Base-by-base conservation (phyloP, 768 basidiomycete genomes). In the Macrocybe gigantea region DNA sequence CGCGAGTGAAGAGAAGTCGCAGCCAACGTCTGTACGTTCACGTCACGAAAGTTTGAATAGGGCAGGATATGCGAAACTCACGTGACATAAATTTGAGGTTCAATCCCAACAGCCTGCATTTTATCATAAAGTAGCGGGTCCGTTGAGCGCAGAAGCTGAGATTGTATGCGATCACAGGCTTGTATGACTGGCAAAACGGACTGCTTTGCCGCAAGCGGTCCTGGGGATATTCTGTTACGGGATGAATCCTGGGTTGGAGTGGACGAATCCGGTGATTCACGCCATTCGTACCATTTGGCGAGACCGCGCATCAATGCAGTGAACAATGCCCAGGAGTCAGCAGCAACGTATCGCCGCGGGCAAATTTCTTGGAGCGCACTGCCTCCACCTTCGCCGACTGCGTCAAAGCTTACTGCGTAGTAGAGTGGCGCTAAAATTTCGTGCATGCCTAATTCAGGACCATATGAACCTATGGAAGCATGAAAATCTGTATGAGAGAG, bases 1-100 rank as follows among this genome's bases (percentile, higher is more conserved):
- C 96, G 41, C 96, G 78, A 4, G 93, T 94, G 66, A 97, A 98
- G 5, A 99, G 71, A 12, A 98, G 70, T 33, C 96, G 78, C 7
- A 98, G 71, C 93, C 94, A 98, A 31, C 96, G 93, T 49, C 92
- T 94, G 53, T 29, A 13, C 38, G 42, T 58, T 14, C 57, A 41
- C 30, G 14, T 29, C 41, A 4, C 13, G 36, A 35, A 14, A 2
- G 44, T 51, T 45, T 9, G 6, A 8, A 11, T 22, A 46, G 36
- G 37, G 57, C 8, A 37, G 4, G 15, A 31, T 47, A 48, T 51
- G 13, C 15, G 50, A 32, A 8, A 69, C 89, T 64, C 65, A 93
- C 88, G 98, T 93, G 48, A 91, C 93, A 68, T 93, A 99, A 13
- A 98, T 88, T 62, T 98, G 96, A 5, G 94, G 93, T 64, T 99